A percentile compares a stretch with the other conserved stretches of the same genome.
Evolutionary conservation across 2,329 filamentous ascomycete genomes (phyloP).

Genomic region (Leptographium lundbergii): DNA sequence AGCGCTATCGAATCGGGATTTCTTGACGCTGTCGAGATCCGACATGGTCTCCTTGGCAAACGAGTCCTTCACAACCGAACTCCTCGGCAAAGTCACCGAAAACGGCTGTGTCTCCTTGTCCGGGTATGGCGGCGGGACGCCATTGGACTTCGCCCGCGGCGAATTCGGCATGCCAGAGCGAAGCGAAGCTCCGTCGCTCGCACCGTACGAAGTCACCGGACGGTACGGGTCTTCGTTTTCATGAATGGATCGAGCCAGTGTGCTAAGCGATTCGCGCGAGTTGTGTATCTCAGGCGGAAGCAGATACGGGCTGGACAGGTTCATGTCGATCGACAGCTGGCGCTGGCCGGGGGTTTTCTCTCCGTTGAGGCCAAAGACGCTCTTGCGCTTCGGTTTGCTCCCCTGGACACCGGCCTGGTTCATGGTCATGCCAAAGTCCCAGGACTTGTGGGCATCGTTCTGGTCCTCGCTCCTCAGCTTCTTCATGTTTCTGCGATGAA

Average conservation of each 20-base stretch:
- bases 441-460: slow-evolving; percentile 74
- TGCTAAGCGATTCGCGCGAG: slow-evolving; percentile 78
- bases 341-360: slow-evolving; percentile 39
- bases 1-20: background rate
- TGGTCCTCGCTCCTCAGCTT: slow-evolving; percentile 66
- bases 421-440: slow-evolving; percentile 78
- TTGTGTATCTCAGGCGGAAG: slow-evolving; percentile 69
- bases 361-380: slow-evolving; percentile 28
- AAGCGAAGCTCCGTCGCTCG: slow-evolving; percentile 43
- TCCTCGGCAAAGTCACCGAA: background rate
- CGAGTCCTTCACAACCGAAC: background rate
- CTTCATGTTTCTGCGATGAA: slow-evolving; percentile 67
- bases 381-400: slow-evolving; percentile 32
- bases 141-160: background rate
- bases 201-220: slow-evolving; percentile 42
- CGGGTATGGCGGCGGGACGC: background rate
- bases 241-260: slow-evolving; percentile 63
- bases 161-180: slow-evolving; percentile 32
- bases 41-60: slow-evolving; percentile 15
- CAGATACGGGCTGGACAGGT: slow-evolving; percentile 77
- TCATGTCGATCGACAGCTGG: slow-evolving; percentile 60
- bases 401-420: slow-evolving; percentile 16
- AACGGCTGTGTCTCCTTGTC: background rate
- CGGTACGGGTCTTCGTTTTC: slow-evolving; percentile 79
- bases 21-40: background rate